A percentile compares a stretch with the other conserved stretches of the same genome.
These are phyloP conservation scores for Herpotrichia juniperi DNA, from an alignment of 2,329 filamentous ascomycete genomes.

Conservation along the genomic window DNA sequence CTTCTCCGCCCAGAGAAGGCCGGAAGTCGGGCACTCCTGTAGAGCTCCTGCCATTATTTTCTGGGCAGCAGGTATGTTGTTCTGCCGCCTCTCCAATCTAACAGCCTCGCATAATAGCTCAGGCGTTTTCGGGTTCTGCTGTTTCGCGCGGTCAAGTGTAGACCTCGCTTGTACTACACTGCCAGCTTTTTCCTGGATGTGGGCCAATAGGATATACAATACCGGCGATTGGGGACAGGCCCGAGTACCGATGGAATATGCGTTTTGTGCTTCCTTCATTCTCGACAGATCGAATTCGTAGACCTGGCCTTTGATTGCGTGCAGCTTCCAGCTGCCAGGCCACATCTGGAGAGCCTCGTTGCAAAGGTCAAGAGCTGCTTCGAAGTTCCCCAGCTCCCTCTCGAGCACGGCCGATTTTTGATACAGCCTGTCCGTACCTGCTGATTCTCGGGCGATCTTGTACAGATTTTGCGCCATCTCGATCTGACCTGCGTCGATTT, in stretches of 20 bases:
- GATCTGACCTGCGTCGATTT: slow-evolving; percentile 84
- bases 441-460: slow-evolving; percentile 81
- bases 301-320: slow-evolving; percentile 99
- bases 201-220: slow-evolving; percentile 86
- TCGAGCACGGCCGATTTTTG: slow-evolving; percentile 96
- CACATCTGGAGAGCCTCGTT: slow-evolving; percentile 87
- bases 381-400: slow-evolving; percentile 77
- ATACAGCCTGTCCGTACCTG: slow-evolving; percentile 95
- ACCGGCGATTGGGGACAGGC: slow-evolving; percentile 83
- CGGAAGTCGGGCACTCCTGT: slow-evolving; percentile 87
- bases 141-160: slow-evolving; percentile 86
- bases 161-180: slow-evolving; percentile 90
- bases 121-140: slow-evolving; percentile 83
- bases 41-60: slow-evolving; percentile 91
- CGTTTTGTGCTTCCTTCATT: slow-evolving; percentile 83
- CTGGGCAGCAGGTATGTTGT: slow-evolving; percentile 83
- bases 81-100: slow-evolving; percentile 85
- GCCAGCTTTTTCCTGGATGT: slow-evolving; percentile 84
- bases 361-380: slow-evolving; percentile 83
- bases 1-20: slow-evolving; percentile 88
- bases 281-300: slow-evolving; percentile 84
- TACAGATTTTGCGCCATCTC: slow-evolving; percentile 84
- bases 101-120: slow-evolving; percentile 94
- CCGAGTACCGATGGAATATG: slow-evolving; percentile 86
- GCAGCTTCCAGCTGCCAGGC: slow-evolving; percentile 84